Evolutionary conservation across 331 rosid species (phyloP), one percentile per base, ranked within the genome.

Genomic region (Dryas integrifolia): DNA sequence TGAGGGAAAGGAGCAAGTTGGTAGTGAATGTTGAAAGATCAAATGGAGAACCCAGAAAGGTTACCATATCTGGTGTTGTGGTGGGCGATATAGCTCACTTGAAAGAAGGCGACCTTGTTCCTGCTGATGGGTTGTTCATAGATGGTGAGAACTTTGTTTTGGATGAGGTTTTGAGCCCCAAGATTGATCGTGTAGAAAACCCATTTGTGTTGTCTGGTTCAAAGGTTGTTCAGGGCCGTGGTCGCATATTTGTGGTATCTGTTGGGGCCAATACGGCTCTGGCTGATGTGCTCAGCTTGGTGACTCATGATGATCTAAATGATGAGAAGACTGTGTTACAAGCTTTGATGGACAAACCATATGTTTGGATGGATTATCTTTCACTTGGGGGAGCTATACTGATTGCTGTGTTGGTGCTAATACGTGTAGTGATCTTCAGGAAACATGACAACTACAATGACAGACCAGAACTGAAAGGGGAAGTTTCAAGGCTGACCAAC

Each of bases 181-280:
- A 78, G 65, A 72, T 77, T 55, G 80, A 82, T 75, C 7, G 3
- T 46, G 26, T 44, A 5, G 18, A 15, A 11, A 86, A 86, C 55
- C 90, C 96, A 0, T 87, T 85, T 83, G 84, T 89, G 61, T 59
- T 71, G 4, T 77, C 82, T 56, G 88, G 91, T 72, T 86, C 90
- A 65, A 79, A 75, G 73, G 90, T 86, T 64, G 16, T 44, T 6
- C 24, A 71, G 47, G 97, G 97, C 9, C 3, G 0, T 0, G 90
- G 90, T 47, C 15, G 5, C 21, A 89, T 91, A 96, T 7, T 84
- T 71, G 91, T 85, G 21, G 74, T 84, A 35, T 82, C 91, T 14
- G 58, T 78, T 66, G 77, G 71, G 64, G 58, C 51, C 24, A 45
- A 75, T 10, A 68, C 52, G 7, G 65, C 71, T 65, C 30, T 51